Evolutionary conservation across 345 rosid genomes (phyloP), one percentile per base, ranked within the genome.

Genomic region (Populus davidiana): DNA sequence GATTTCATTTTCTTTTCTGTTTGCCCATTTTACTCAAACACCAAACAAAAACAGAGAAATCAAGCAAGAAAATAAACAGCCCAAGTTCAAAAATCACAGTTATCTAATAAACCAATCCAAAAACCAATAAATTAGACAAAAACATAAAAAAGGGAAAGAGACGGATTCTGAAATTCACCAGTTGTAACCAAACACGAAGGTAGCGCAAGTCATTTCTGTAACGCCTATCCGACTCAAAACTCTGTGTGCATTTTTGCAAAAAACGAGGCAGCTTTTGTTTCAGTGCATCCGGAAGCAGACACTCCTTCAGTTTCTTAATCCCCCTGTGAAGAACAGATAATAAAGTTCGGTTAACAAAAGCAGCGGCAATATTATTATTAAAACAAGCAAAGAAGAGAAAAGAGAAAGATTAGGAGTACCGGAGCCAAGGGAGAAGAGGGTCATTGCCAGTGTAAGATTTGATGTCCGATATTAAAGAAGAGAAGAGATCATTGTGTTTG

Each of bases 351-450:
- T 52, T 39, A 2, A 23, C 1, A 21, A 3, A n/a, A 5, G 8
- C 25, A 33, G 16, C 47, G 1, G 47, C 47, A 2, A 41, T 41
- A 10, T 41, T 41, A 41, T 41, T 49, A 8, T 25, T 62, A 49
- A 44, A 67, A 38, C 43, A 18, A 10, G 36, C 6, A 29, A 63
- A 27, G 21, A 31, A 39, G 39, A 75, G 8, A 67, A 62, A 71
- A 6, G 52, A 43, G 36, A 50, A 75, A 14, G 38, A 11, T 50
- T 29, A 64, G 10, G 27, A 50, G 80, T 86, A 93, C 99, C 94
- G 87, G 81, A 95, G 90, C 98, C 99, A 93, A 1, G 99, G 99
- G 72, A 92, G 92, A 50, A 95, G 90, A 64, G 91, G 90, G 69
- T 95, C 98, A 68, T 89, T 83, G 74, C 99, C 99, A 5, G 91